A percentile compares a stretch with the other conserved stretches of the same genome.
Evolutionary conservation across 2,329 filamentous ascomycete genomes (phyloP).

Genomic region (Botrytis aclada): DNA sequence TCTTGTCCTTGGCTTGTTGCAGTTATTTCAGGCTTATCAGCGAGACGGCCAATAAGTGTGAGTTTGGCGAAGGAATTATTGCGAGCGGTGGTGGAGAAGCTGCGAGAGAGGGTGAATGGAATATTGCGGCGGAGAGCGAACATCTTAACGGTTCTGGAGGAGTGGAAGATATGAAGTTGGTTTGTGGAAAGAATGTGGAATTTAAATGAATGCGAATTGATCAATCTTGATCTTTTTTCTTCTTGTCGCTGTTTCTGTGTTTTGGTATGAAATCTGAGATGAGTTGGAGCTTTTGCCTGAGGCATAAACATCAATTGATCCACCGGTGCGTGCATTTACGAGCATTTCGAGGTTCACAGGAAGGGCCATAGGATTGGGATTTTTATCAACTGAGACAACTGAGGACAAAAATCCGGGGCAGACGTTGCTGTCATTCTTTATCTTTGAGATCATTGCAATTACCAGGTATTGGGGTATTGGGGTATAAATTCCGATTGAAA

Average conservation of each 20-base stretch:
- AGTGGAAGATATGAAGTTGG: not conserved
- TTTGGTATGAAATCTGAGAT: not conserved
- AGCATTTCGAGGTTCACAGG: not conserved
- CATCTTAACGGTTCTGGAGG: constrained; percentile 25
- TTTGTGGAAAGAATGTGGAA: not conserved
- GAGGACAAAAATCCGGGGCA: not conserved
- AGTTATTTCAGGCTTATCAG: constrained; percentile 70
- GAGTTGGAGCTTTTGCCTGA: not conserved
- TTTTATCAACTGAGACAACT: constrained; percentile 1
- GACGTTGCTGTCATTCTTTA: not conserved
- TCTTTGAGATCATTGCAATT: not conserved
- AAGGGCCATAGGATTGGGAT: not conserved
- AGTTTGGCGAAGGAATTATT: constrained; percentile 65
- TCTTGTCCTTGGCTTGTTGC: constrained; percentile 69
- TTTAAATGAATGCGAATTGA: not conserved
- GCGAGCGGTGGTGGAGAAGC: constrained; percentile 69
- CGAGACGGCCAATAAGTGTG: constrained; percentile 83
- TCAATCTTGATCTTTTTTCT: not conserved
- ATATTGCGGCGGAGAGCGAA: constrained; percentile 41
- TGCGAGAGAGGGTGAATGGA: constrained; percentile 50
- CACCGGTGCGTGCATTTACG: not conserved
- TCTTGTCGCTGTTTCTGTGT: not conserved
- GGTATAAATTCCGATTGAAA: not conserved
- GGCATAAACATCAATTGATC: not conserved
- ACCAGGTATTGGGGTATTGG: not conserved